Evolutionary conservation across 2,329 filamentous ascomycete species (phyloP).

Genomic region (Trichoderma guizhouense): DNA sequence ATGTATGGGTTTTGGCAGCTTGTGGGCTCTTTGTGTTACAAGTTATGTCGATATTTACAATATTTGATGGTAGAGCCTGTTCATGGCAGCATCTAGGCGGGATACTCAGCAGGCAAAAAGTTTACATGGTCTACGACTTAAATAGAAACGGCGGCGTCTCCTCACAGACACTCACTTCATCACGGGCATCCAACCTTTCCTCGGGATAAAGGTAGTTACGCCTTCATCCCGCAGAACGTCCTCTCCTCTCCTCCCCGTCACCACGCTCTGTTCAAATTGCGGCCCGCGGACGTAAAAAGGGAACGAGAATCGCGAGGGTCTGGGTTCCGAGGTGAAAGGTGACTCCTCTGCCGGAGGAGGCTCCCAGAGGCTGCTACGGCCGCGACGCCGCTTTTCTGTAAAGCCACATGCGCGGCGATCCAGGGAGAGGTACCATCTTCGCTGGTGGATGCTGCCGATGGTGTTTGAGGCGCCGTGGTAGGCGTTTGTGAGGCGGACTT

Average conservation of each 20-base stretch:
- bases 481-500: slow-evolving; percentile 59
- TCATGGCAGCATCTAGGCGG: not conserved
- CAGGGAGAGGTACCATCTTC: slow-evolving; percentile 63
- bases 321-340: not conserved
- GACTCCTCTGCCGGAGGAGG: not conserved
- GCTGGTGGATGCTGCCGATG: slow-evolving; percentile 65
- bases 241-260: slow-evolving; percentile 57
- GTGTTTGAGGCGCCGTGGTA: slow-evolving; percentile 64
- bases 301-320: slow-evolving; percentile 39
- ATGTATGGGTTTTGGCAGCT: too few species aligned
- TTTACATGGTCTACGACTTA: not conserved
- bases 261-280: slow-evolving; percentile 61
- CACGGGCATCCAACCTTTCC: slow-evolving; percentile 58
- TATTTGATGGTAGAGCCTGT: not conserved
- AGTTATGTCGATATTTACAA: not conserved
- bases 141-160: not conserved
- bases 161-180: slow-evolving; percentile 32
- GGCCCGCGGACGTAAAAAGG: slow-evolving; percentile 61
- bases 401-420: slow-evolving; percentile 61
- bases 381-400: slow-evolving; percentile 29
- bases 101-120: not conserved
- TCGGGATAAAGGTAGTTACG: slow-evolving; percentile 52
- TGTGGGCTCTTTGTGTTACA: not conserved
- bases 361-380: slow-evolving; percentile 20
- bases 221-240: slow-evolving; percentile 62